Conservation (phyloP, 2,329 filamentous ascomycete genomes). For the Mycosphaerella sp. region DNA sequence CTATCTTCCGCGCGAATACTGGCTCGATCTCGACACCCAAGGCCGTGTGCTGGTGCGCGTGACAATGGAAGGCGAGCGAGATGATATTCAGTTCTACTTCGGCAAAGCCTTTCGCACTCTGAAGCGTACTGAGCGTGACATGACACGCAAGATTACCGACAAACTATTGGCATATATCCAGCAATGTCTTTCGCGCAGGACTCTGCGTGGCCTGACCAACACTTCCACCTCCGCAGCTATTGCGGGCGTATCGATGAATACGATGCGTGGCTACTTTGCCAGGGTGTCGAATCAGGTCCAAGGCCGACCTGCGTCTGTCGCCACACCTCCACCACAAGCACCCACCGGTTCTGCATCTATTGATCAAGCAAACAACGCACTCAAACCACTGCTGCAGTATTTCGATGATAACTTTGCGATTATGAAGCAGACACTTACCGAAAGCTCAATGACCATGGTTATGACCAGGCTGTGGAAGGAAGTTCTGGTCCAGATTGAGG, state of each 20-base stretch:
- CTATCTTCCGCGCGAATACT: slow-evolving; percentile 92
- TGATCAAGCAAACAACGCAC: slow-evolving; percentile 69
- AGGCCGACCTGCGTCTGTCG: slow-evolving; percentile 34
- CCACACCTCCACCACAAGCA: slow-evolving; percentile 13
- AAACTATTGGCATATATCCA: slow-evolving; percentile 97
- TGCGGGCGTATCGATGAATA: slow-evolving; percentile 54
- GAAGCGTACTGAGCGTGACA: slow-evolving; percentile 93
- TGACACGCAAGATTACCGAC: slow-evolving; percentile 96
- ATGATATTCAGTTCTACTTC: slow-evolving; percentile 98
- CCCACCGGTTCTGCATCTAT: slow-evolving; percentile 48
- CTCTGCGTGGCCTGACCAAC: slow-evolving; percentile 67
- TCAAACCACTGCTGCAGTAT: slow-evolving; percentile 82
- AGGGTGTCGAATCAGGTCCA: slow-evolving; percentile 31
- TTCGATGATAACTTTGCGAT: slow-evolving; percentile 99
- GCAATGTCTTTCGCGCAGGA: slow-evolving; percentile 75
- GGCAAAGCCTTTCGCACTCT: slow-evolving; percentile 93
- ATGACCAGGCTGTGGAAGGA: slow-evolving; percentile 99
- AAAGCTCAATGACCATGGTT: slow-evolving; percentile 94
- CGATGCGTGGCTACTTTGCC: slow-evolving; percentile 60
- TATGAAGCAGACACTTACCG: slow-evolving; percentile 94
- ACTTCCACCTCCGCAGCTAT: slow-evolving; percentile 36
- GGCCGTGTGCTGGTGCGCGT: slow-evolving; percentile 82
- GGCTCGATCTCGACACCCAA: slow-evolving; percentile 95
- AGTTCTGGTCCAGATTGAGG: slow-evolving; percentile 84
- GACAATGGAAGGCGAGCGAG: slow-evolving; percentile 97